Base-by-base conservation (phyloP, 331 rosid species). In the Cydonia oblonga region DNA sequence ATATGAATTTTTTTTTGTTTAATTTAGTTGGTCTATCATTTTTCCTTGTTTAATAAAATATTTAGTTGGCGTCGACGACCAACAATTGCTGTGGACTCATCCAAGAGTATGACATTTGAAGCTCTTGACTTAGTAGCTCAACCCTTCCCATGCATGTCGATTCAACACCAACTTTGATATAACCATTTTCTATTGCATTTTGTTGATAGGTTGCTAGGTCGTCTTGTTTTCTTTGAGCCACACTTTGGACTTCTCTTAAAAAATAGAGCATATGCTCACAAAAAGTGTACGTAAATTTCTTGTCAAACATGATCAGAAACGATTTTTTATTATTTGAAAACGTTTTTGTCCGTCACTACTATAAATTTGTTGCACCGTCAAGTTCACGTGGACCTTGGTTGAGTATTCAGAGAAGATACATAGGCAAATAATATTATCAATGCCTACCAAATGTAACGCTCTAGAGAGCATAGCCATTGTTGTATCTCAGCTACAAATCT, bases 261-360 rank as follows among this genome's bases (percentile, higher is more conserved):
- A 35, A 35, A 35, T 35, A 35, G 42, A 35, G 46, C 46, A 40
- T 0, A 40, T 40, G 46, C 15, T 40, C 15, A 40, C 46, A 40
- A 40, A 40, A 40, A 40, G 46, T 11, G 11, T 11, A 0, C 3
- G 14, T 40, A 40, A 40, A 40, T 4, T 40, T 40, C 0, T 40
- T 3, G 5, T 12, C 16, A 40, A 40, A 11, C 2, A 0, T 40
- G 15, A 38, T 40, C 46, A 40, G 0, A 11, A 40, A 0, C 5
- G 15, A 12, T 40, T 38, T 35, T 35, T 38, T 12, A 40, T 40
- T 11, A 40, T 40, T 40, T 3, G 46, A 40, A 40, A 40, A 5
- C 0, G 46, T 3, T 40, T 40, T 40, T 40, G 5, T 11, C 46
- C 5, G 0, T 40, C 46, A 38, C 44, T 38, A 38, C 44, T 38